Evolutionary conservation across 805 yeast species (phyloP), one percentile per base, ranked within the genome.

Genomic region (Spathaspora hagerdaliae): DNA sequence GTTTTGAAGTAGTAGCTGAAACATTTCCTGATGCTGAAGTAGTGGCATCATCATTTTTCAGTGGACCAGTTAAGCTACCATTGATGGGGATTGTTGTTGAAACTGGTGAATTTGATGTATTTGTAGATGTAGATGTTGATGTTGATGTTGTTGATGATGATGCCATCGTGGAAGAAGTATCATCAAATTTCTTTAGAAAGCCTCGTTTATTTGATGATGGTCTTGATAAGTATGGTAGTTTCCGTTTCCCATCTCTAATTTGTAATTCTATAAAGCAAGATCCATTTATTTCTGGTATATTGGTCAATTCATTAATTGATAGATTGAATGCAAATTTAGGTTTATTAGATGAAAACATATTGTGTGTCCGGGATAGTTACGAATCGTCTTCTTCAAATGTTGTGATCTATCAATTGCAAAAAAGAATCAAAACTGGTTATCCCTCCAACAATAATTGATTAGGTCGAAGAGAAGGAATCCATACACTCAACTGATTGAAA

Each of bases 261-360:
- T 69, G 71, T 77, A 91, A 77, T 47, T 82, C 81, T 14, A 89
- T 78, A 51, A 63, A 81, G 53, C 92, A 81, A 33, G 69, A 59
- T 0, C 96, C 96, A 2, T 81, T 69, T 1, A 84, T 73, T 52
- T 87, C 90, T 1, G 98, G 98, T 27, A 92, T 78, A 56, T 91
- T 91, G n/a, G 83, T 75, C 39, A 92, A 68, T 51, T 87, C 95
- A 45, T 78, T 76, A 40, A 90, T 74, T 13, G 74, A 63, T 27
- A 88, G 64, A 15, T 71, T 61, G 36, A 88, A 71, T 41, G 78
- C 67, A 62, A 87, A 91, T 63, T 80, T 81, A 7, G 88, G 86
- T 47, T 75, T 71, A 47, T 62, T 69, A 38, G 63, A 55, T 31
- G 45, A 37, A 26, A 45, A 42, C 49, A 48, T 45, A 12, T 35